Evolutionary conservation across 1,284 basidiomycete species (phyloP), one percentile per base, ranked within the genome.

Genomic region (Ceratobasidium theobromae): DNA sequence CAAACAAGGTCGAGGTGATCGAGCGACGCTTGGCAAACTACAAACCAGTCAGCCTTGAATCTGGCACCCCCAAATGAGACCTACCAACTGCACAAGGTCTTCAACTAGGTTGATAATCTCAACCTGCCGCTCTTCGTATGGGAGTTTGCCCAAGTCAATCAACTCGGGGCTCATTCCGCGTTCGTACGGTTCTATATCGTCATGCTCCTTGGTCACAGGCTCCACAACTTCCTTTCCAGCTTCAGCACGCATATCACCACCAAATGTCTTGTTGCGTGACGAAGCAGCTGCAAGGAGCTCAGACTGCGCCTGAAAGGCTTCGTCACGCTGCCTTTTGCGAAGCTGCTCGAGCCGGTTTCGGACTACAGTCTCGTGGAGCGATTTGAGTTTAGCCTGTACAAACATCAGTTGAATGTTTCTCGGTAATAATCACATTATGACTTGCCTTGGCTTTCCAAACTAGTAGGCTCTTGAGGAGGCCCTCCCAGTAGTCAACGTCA

Each of bases 401-500:
- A 25, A 30, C n/a, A 16, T 58, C 41, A 54, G 28, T 55, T 46
- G 16, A 11, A 54, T 32, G 27, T n/a, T 16, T 18, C 16, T 32
- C 38, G 18, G 35, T 64, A 55, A 16, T 35, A 55, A 32, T 9
- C 21, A 49, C 43, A 9, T 33, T n/a, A 38, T 53, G 4, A 71
- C 77, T 43, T 72, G 92, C 93, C 79, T 97, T 97, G n/a, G 97
- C 91, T 77, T 98, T 98, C 89, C 93, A 97, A 0, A 99, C 95
- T n/a, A 97, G 81, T 43, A 99, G 79, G 74, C 93, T 95, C 76
- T 93, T 91, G 67, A 99, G 77, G 4, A 99, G 79, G 40, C 87
- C 82, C 76, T 98, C 96, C 97, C 97, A 99, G 75, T 99, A 99
- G 75, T 99, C 97, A 12, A 88, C 90, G 76, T 99, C 97, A 41